Evolutionary conservation across 768 basidiomycete genomes (phyloP), one percentile per base, ranked within the genome.

Genomic region (Obba rivulosa): DNA sequence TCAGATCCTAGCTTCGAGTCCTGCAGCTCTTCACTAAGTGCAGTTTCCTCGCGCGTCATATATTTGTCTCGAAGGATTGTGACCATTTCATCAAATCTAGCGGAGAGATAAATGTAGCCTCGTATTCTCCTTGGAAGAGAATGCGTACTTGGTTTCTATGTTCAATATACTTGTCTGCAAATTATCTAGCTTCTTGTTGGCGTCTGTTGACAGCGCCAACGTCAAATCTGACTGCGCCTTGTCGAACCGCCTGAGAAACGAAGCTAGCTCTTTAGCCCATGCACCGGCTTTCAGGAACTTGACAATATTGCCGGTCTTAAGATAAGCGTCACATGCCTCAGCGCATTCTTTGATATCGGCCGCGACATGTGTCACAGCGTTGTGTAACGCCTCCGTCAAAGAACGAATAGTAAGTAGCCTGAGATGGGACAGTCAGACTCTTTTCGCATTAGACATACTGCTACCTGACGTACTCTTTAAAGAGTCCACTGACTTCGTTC

Each of bases 291-390:
- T 66, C 34, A 71, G 54, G 0, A 69, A 61, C 46, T 67, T 69
- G 39, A 64, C 52, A 41, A 75, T 63, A 16, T 65, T 61, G 43
- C 74, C 73, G 52, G 75, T 75, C 25, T 69, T 58, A 34, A 44
- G 31, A 48, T 77, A 78, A 2, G 63, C 62, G 46, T 79, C 76
- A 51, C 74, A 75, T 13, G 63, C 66, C 25, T 72, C 72, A 2
- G 69, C 72, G 49, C 73, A 74, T 8, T 62, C 58, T 49, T 67
- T 70, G 38, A 77, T 72, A 45, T 76, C 70, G 8, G 64, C 46
- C 3, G 67, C 73, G 4, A 74, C 69, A 0, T 45, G 39, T 24
- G 61, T 46, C 45, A 61, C 55, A 9, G 67, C 51, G 0, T 51
- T 61, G 54, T 55, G 57, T 22, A 73, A 31, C 13, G 28, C 13